A percentile compares a stretch with the other conserved stretches of the same genome.
Evolutionary conservation across 2,329 filamentous ascomycete species (phyloP).

Genomic region (Aspergillus spinulosporus): DNA sequence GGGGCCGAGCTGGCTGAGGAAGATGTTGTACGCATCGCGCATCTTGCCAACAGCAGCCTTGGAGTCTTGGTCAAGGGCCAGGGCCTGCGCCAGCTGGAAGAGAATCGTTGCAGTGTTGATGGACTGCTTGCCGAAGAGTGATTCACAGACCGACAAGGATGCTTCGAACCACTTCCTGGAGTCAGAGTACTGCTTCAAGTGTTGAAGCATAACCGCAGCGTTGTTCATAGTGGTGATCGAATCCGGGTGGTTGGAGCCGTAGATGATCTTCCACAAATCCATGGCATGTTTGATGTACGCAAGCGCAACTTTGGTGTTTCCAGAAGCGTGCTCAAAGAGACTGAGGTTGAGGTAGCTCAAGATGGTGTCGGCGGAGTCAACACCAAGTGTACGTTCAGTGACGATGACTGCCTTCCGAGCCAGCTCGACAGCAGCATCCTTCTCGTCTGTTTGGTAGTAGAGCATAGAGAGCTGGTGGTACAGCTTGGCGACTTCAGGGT

Average conservation of each 20-base stretch:
- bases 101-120: conserved; percentile 92
- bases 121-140: conserved; percentile 82
- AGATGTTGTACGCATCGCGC: conserved; percentile 96
- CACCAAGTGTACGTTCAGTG: conserved; percentile 86
- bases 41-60: conserved; percentile 89
- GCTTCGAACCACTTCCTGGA: conserved; percentile 97
- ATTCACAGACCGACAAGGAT: conserved; percentile 83
- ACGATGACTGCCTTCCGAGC: conserved; percentile 96
- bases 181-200: conserved; percentile 90
- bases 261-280: conserved; percentile 95
- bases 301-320: conserved; percentile 85
- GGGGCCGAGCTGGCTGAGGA: conserved; percentile 79
- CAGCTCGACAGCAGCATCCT: conserved; percentile 90
- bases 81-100: conserved; percentile 94
- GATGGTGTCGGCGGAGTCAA: conserved; percentile 91
- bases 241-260: conserved; percentile 89
- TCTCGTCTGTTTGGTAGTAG: conserved; percentile 97
- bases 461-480: conserved; percentile 95
- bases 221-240: conserved; percentile 99
- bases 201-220: conserved; percentile 96
- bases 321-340: conserved; percentile 87
- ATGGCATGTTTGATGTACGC: conserved; percentile 89
- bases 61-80: conserved; percentile 92
- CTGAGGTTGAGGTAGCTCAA: conserved; percentile 95
- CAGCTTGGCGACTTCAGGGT: conserved; percentile 91